Evolutionary conservation across 441 rosid species (phyloP).

Genomic region (Syzygium syzygioides): DNA sequence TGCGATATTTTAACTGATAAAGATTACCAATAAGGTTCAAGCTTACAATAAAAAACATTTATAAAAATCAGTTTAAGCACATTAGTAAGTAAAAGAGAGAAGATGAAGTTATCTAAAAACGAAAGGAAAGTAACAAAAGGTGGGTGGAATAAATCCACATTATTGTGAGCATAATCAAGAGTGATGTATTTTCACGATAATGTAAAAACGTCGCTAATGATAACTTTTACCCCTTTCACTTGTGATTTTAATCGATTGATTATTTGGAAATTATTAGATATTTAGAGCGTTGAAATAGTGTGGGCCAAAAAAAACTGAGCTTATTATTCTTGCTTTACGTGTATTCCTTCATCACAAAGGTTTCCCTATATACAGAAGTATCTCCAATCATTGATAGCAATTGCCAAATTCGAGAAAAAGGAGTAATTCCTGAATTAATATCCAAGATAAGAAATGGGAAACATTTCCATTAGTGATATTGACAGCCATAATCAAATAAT

Average conservation of each 20-base stretch:
- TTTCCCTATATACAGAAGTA: not conserved
- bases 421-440: not conserved
- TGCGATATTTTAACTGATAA: not conserved
- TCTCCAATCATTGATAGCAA: not conserved
- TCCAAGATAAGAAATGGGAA: not conserved
- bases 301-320: not conserved
- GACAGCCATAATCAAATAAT: not conserved
- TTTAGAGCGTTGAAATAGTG: not conserved
- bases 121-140: not conserved
- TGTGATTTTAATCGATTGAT: not conserved
- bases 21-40: not conserved
- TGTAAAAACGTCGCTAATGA: not conserved
- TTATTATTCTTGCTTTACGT: not conserved
- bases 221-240: not conserved
- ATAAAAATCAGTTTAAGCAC: not conserved
- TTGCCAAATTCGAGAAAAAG: not conserved
- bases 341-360: not conserved
- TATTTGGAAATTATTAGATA: not conserved
- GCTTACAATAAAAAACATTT: not conserved
- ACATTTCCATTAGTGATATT: not conserved
- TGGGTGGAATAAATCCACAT: not conserved
- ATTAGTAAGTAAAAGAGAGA: not conserved
- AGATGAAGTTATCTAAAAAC: no score
- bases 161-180: not conserved
- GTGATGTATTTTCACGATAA: not conserved